Percentiles rank a stretch among this genome's conserved stretches.
Conservation (phyloP, 129 eudicot genomes). For the Flaveria robusta region DNA sequence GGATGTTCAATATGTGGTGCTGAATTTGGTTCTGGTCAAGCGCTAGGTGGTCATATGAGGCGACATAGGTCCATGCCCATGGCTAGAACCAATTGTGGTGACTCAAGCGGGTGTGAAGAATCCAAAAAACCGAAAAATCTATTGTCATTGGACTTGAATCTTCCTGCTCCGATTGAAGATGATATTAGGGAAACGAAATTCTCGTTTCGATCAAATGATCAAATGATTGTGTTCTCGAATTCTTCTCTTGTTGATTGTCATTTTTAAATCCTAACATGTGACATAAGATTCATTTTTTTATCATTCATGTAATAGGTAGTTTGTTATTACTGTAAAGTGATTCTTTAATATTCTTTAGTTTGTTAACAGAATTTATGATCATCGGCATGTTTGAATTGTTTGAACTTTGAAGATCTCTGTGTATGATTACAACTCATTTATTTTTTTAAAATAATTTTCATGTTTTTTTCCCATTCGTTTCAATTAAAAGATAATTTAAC, state of each 20-base stretch:
- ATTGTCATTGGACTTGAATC: constrained; percentile 65
- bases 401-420: constrained; percentile 4
- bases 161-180: constrained; percentile 66
- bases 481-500: neutral
- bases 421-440: constrained; percentile 17
- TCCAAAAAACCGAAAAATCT: constrained; percentile 47
- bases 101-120: constrained; percentile 37
- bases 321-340: constrained; percentile 32
- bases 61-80: constrained; percentile 60
- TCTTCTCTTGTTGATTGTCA: constrained; percentile 76
- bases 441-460: neutral
- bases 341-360: constrained; percentile 36
- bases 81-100: constrained; percentile 19
- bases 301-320: neutral
- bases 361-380: constrained; percentile 15
- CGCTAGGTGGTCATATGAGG: constrained; percentile 94
- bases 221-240: constrained; percentile 62
- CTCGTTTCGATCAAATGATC: constrained; percentile 49
- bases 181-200: constrained; percentile 48
- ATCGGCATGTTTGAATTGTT: constrained; percentile 24
- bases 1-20: constrained; percentile 89
- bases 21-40: constrained; percentile 81
- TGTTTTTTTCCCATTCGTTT: neutral
- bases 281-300: constrained; percentile 11
- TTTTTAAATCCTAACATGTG: constrained; percentile 35